These are phyloP conservation scores for Begonia masoniana DNA, from an alignment of 306 rosid genomes.

Conservation along the genomic window DNA sequence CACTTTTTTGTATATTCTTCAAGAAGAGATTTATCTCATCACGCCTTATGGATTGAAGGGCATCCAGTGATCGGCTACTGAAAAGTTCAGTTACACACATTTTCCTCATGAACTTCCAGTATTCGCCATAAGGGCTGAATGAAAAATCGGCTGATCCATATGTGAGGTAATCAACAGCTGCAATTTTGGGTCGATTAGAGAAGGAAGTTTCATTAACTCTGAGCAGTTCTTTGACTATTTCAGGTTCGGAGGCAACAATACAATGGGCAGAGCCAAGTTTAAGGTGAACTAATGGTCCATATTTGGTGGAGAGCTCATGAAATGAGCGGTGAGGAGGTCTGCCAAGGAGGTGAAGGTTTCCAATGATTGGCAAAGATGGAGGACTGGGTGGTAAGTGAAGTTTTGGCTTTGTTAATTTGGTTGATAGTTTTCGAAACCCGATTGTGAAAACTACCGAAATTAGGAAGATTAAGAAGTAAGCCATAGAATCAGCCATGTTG, in stretches of 20 bases:
- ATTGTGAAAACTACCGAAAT: too few species aligned
- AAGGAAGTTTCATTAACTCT: slow-evolving; percentile 22
- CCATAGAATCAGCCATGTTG: too few species aligned
- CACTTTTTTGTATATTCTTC: slow-evolving; percentile 10
- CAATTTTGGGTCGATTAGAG: slow-evolving; percentile 12
- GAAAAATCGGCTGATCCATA: slow-evolving; percentile 23
- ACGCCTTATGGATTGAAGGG: slow-evolving; percentile 19
- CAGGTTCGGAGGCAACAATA: slow-evolving; percentile 20
- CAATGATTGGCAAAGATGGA: slow-evolving; percentile 16
- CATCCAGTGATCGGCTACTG: slow-evolving; percentile 24
- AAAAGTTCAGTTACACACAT: slow-evolving; percentile 47
- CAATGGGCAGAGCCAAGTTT: slow-evolving; percentile 22
- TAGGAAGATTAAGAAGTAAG: too few species aligned
- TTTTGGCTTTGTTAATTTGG: background rate
- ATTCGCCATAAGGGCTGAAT: slow-evolving; percentile 25
- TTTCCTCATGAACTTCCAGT: slow-evolving; percentile 48
- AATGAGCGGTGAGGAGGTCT: slow-evolving; percentile 27
- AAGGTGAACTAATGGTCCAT: slow-evolving; percentile 25
- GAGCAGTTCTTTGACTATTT: slow-evolving; percentile 27
- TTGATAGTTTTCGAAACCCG: too few species aligned
- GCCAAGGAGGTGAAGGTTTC: slow-evolving; percentile 30
- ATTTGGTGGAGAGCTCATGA: slow-evolving; percentile 17
- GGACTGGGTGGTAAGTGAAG: slow-evolving; percentile 25
- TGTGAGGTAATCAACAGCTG: slow-evolving; percentile 15
- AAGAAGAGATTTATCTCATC: slow-evolving; percentile 32